These are phyloP conservation scores for Suillus tomentosus DNA, from an alignment of 768 basidiomycete genomes.

Conservation along the genomic window DNA sequence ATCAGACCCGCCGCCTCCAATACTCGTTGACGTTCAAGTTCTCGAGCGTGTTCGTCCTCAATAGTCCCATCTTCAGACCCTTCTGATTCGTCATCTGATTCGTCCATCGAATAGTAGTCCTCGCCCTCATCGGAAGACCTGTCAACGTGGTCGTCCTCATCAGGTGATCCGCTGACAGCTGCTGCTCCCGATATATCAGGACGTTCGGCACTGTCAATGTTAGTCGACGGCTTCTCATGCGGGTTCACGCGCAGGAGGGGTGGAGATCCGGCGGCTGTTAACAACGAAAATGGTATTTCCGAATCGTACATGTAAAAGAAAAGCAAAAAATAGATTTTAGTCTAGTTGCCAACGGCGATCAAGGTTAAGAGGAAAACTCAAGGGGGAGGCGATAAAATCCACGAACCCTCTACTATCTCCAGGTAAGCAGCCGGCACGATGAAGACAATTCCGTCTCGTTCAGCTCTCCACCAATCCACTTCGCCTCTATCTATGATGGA, in stretches of 20 bases:
- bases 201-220: constrained; percentile 4
- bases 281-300: constrained; percentile 15
- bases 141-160: constrained; percentile 18
- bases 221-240: constrained; percentile 4
- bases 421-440: constrained; percentile 93
- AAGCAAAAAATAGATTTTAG: constrained; percentile 72
- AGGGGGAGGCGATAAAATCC: constrained; percentile 46
- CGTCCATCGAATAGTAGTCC: constrained; percentile 33
- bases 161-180: constrained; percentile 4
- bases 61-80: constrained; percentile 35
- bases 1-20: constrained; percentile 89
- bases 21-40: constrained; percentile 75
- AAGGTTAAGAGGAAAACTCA: constrained; percentile 55
- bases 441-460: constrained; percentile 81
- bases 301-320: constrained; percentile 43
- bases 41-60: constrained; percentile 61
- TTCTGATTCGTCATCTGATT: constrained; percentile 32
- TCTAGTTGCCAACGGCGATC: constrained; percentile 56
- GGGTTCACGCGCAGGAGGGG: not conserved
- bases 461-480: constrained; percentile 95
- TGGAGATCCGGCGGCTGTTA: constrained; percentile 1
- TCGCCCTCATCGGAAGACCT: constrained; percentile 38
- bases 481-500: constrained; percentile 83
- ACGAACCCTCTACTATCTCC: constrained; percentile 91
- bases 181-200: not conserved